Evolutionary conservation across 139 green algal genomes (phyloP).

Genomic region (Picocystis salinarum): DNA sequence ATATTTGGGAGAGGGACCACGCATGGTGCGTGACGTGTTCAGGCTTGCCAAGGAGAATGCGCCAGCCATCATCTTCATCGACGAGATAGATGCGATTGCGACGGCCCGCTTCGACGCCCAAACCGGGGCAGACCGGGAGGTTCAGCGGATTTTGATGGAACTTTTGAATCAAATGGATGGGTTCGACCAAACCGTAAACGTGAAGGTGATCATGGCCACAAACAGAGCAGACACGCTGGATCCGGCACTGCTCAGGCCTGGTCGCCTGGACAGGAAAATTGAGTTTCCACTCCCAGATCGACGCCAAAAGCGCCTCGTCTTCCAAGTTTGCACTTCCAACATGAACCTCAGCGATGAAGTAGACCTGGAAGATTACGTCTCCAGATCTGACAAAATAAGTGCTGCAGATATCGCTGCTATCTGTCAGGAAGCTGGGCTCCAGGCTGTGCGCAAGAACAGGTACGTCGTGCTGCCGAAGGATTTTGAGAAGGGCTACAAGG

Average conservation of each 20-base stretch:
- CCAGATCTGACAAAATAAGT: conserved; percentile 89
- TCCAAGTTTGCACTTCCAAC: conserved; percentile 92
- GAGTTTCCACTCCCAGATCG: conserved; percentile 96
- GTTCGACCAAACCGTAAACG: conserved; percentile 86
- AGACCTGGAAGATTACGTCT: conserved; percentile 96
- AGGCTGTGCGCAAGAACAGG: conserved; percentile 85
- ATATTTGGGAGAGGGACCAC: conserved; percentile 92
- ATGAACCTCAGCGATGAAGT: conserved; percentile 98
- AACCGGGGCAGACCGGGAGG: conserved; percentile 84
- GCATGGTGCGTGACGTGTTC: conserved; percentile 98
- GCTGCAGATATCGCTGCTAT: conserved; percentile 77
- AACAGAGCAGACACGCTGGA: conserved; percentile 95
- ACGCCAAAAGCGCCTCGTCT: conserved; percentile 93
- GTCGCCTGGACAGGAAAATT: conserved; percentile 95
- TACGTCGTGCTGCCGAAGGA: conserved; percentile 99
- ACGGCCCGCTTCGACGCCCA: conserved; percentile 95
- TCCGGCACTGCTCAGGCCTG: conserved; percentile 85
- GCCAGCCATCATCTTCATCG: conserved; percentile 97
- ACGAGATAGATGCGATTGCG: conserved; percentile 84
- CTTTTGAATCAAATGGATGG: conserved; percentile 96
- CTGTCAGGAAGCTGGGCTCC: conserved; percentile 72
- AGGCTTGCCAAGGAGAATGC: conserved; percentile 93
- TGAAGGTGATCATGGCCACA: conserved; percentile 98
- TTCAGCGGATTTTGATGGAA: conserved; percentile 99
- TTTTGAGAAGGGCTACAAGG: conserved; percentile 98